phyloP scores from a whole-genome alignment of 1,139 yeast genomes.

The Sporopachydermia cereana region DNA sequence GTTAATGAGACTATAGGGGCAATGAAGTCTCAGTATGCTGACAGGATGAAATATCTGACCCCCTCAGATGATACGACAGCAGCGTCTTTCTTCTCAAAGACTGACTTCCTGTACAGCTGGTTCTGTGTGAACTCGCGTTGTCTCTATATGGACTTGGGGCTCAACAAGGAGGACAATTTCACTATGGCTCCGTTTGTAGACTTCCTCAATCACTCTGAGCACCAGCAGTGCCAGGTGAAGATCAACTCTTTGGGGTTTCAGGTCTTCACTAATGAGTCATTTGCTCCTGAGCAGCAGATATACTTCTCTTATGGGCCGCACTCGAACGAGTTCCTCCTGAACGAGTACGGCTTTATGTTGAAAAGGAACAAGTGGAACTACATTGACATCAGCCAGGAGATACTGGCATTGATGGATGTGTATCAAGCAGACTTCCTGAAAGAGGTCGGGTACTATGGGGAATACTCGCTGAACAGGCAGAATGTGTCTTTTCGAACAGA shows the following conservation, averaged over 20 bases:
- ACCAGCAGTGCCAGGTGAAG: constrained; percentile 35
- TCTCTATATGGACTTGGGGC: constrained; percentile 51
- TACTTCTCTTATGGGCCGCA: constrained; percentile 81
- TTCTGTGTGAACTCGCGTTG: constrained; percentile 86
- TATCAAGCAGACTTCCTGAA: constrained; percentile 36
- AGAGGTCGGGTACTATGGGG: constrained; percentile 49
- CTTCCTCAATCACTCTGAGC: constrained; percentile 62
- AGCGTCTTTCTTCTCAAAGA: constrained; percentile 11
- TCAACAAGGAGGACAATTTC: constrained; percentile 46
- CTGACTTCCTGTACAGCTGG: constrained; percentile 58
- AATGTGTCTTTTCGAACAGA: constrained; percentile 62
- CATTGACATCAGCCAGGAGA: constrained; percentile 44
- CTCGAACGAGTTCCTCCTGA: constrained; percentile 63
- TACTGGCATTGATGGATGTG: constrained; percentile 28
- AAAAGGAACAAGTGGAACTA: constrained; percentile 53
- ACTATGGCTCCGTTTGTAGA: constrained; percentile 91
- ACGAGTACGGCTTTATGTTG: constrained; percentile 78
- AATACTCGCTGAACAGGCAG: constrained; percentile 47
- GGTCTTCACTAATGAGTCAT: constrained; percentile 17
- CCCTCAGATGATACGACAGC: not conserved
- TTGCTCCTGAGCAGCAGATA: constrained; percentile 43
- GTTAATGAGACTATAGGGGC: constrained; percentile 10
- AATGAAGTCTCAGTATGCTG: constrained; percentile 5
- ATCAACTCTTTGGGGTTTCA: constrained; percentile 39
- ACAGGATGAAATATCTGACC: constrained; percentile 6